Evolutionary conservation across 495 filamentous ascomycete genomes (phyloP).

Genomic region (Bacidia gigantensis): DNA sequence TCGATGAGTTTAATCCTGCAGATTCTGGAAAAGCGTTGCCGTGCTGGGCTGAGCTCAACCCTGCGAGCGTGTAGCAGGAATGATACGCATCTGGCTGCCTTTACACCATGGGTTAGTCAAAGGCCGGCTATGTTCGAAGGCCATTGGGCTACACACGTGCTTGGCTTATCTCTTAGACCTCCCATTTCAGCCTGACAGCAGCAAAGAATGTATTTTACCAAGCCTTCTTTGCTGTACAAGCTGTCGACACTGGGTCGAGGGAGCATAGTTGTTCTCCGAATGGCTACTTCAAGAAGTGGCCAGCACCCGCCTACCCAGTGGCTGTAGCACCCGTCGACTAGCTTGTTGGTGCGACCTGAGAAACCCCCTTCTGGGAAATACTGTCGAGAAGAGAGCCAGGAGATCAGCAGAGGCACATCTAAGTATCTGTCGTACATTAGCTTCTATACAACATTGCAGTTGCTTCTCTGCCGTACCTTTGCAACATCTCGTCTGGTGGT

Average conservation of each 20-base stretch:
- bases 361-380: slow-evolving; percentile 86
- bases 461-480: slow-evolving; percentile 32
- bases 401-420: slow-evolving; percentile 59
- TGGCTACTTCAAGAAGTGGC: slow-evolving; percentile 72
- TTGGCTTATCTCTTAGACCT: slow-evolving; percentile 86
- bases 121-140: background rate
- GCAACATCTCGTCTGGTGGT: slow-evolving; percentile 55
- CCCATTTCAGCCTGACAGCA: slow-evolving; percentile 73
- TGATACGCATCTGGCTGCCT: slow-evolving; percentile 82
- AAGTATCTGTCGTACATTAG: slow-evolving; percentile 42
- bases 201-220: slow-evolving; percentile 74
- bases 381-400: slow-evolving; percentile 81
- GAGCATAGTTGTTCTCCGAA: no score
- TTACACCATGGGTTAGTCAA: slow-evolving; percentile 11
- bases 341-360: slow-evolving; percentile 88
- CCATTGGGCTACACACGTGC: slow-evolving; percentile 47
- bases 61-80: slow-evolving; percentile 76
- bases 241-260: slow-evolving; percentile 22
- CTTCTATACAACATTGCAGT: background rate
- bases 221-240: slow-evolving; percentile 71
- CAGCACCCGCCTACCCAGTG: slow-evolving; percentile 96
- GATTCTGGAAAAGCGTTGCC: slow-evolving; percentile 47
- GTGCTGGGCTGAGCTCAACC: slow-evolving; percentile 71
- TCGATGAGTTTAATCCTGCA: slow-evolving; percentile 22
- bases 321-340: slow-evolving; percentile 95